Base-by-base conservation (phyloP, 2,329 filamentous ascomycete genomes). In the Fusarium clavum region DNA sequence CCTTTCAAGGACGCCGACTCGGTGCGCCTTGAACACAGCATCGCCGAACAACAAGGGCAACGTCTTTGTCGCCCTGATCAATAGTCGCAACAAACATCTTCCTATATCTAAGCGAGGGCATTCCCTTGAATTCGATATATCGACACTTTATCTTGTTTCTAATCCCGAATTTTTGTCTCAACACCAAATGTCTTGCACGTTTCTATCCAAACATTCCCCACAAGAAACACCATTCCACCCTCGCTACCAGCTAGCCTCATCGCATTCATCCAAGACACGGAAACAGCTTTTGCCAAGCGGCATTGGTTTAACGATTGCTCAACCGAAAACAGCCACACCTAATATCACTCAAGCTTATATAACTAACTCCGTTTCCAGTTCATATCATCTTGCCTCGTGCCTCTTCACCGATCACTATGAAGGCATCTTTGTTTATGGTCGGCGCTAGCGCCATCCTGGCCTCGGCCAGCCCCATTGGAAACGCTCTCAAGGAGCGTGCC, bases 361-460 rank as follows among this genome's bases (percentile, higher is more conserved):
- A 65, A 67, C 75, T 75, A 48, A 75, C 73, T 46, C 32, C 40
- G 46, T 52, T 62, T 46, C 58, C 58, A 75, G 73, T 69, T 60
- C 44, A 63, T 45, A 54, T 41, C 61, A 56, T 45, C 64, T 59
- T 45, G 34, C 57, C 52, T 45, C 32, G 51, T 59, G 64, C 57
- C 55, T 66, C 48, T 61, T 55, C 49, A 64, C 65, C 66, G 51
- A 64, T 62, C 78, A 85, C 77, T 69, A 87, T 87, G 85, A 87
- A 85, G 81, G 79, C 82, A 48, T 84, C 85, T 51, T 64, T 83
- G 60, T 77, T 83, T 70, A 77, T 87, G 71, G 78, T 79, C 70
- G 79, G 81, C 71, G 79, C 83, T 67, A 79, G 83, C 75, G 83
- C 85, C 73, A 67, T 84, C 55, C 67, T 86, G 76, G 83, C 81